A percentile compares a stretch with the other conserved stretches of the same genome.
phyloP scores from a whole-genome alignment of 805 yeast genomes.

The Clavispora carvajalis region DNA sequence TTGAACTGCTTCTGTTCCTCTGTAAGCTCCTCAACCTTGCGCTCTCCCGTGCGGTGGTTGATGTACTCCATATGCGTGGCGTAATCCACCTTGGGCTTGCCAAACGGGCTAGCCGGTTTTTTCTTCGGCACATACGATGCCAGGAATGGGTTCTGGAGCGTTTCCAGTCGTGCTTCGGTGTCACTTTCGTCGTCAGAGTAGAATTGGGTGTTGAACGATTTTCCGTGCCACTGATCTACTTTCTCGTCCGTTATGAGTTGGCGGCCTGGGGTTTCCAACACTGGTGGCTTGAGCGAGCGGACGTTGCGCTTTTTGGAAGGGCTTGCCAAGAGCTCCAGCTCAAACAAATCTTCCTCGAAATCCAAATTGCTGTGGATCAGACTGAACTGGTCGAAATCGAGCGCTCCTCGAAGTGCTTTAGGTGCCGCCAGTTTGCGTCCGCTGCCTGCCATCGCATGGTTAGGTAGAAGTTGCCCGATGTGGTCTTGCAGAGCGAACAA shows the following conservation, averaged over 20 bases:
- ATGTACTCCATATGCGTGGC: conserved; percentile 36
- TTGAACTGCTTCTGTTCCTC: conserved; percentile 27
- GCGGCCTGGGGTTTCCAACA: conserved; percentile 26
- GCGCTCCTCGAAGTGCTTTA: conserved; percentile 8
- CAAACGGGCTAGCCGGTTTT: conserved; percentile 24
- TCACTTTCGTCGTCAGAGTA: conserved; percentile 26
- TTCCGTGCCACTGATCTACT: conserved; percentile 35
- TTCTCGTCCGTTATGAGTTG: conserved; percentile 29
- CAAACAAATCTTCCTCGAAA: conserved; percentile 21
- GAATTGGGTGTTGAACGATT: conserved; percentile 23
- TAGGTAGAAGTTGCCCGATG: conserved; percentile 29
- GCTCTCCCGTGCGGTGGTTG: conserved; percentile 39
- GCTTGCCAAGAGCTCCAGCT: not conserved
- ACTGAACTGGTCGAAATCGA: conserved; percentile 17
- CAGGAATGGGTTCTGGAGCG: conserved; percentile 8
- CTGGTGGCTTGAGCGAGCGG: not conserved
- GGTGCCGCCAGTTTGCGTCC: conserved; percentile 23
- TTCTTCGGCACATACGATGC: conserved; percentile 4
- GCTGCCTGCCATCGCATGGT: conserved; percentile 34
- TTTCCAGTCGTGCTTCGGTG: conserved; percentile 12
- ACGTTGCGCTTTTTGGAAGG: conserved; percentile 26
- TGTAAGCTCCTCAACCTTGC: conserved; percentile 22
- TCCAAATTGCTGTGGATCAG: conserved; percentile 19
- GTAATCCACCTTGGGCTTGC: conserved; percentile 19
- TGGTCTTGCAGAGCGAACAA: conserved; percentile 10